Base-by-base conservation (phyloP, 805 yeast genomes). In the Starmerella cellae region DNA sequence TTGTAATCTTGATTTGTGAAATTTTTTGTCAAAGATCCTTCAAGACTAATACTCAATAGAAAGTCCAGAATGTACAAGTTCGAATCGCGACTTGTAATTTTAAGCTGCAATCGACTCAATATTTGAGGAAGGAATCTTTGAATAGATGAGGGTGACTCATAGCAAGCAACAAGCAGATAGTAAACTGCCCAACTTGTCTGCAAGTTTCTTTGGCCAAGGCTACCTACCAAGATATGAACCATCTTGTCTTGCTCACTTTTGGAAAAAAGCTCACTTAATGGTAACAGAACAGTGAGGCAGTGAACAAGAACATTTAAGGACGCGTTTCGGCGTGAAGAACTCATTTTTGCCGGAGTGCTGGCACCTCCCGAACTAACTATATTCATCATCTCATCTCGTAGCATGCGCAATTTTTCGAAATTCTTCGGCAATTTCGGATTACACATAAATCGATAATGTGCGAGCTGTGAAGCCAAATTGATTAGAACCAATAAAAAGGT, bases 41-140 rank as follows among this genome's bases (percentile, higher is more conserved):
- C 67, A 42, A 78, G 70, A 0, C 82, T 69, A 31, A 85, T 60
- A 1, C 83, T 71, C 47, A 76, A 59, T 42, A 84, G 62, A 50
- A 85, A 80, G 54, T 84, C 94, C 45, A 85, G 60, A 26, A 81
- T 77, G 47, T 80, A 85, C 4, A 82, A 73, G 46, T 79, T 70
- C 2, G 88, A 76, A 50, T 72, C 74, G 0, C 77, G 67, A 49
- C 75, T 74, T 0, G 93, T 75, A 30, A 84, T 73, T 55, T 82
- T 72, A 5, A 82, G 77, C 53, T 82, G 94, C 31, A 85, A 61
- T 40, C 73, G 73, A n/a, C 79, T 73, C 47, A 84, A 66, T 10
- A 85, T 74, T n/a, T 74, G 75, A 8, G 77, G 67, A 28, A 83
- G 56, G 51, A 67, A 79, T 53, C 78, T 77, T 56, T 78, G 80